These are phyloP conservation scores for Leccinum variicolor DNA, from an alignment of 768 basidiomycete species.

Conservation along the genomic window DNA sequence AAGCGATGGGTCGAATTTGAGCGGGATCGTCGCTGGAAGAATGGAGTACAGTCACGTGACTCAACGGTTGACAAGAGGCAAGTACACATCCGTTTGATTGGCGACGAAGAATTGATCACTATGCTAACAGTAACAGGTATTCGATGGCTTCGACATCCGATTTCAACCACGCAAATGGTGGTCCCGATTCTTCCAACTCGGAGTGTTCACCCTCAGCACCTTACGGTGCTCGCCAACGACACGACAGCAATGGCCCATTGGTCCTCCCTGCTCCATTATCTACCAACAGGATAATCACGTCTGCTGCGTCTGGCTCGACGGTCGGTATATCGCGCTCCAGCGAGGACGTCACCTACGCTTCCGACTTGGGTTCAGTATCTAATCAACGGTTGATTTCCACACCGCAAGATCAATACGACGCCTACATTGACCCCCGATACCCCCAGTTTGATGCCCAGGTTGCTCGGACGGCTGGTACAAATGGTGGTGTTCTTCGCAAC, in stretches of 20 bases:
- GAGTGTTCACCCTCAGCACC: conserved; percentile 45
- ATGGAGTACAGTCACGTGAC: conserved; percentile 78
- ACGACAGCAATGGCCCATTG: conserved; percentile 68
- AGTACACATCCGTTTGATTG: conserved; percentile 19
- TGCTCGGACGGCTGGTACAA: conserved; percentile 35
- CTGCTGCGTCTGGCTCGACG: conserved; percentile 41
- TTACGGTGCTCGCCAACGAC: conserved; percentile 48
- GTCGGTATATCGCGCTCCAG: conserved; percentile 42
- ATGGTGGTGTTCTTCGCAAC: conserved; percentile 40
- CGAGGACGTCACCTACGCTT: conserved; percentile 36
- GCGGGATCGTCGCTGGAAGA: conserved; percentile 91
- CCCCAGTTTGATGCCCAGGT: conserved; percentile 41
- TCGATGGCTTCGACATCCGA: conserved; percentile 80
- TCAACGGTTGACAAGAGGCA: conserved; percentile 69
- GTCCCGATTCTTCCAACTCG: conserved; percentile 56
- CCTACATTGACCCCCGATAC: conserved; percentile 20
- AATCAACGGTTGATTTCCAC: conserved; percentile 42
- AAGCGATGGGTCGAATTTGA: conserved; percentile 99
- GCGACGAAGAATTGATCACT: conserved; percentile 18
- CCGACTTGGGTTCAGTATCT: conserved; percentile 36
- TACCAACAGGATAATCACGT: conserved; percentile 49
- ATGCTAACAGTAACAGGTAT: conserved; percentile 52
- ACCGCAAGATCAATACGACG: conserved; percentile 35
- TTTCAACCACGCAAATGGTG: conserved; percentile 51
- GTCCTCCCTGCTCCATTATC: conserved; percentile 76